phyloP scores from a whole-genome alignment of 805 yeast species.

The Wickerhamiella siamensis region DNA sequence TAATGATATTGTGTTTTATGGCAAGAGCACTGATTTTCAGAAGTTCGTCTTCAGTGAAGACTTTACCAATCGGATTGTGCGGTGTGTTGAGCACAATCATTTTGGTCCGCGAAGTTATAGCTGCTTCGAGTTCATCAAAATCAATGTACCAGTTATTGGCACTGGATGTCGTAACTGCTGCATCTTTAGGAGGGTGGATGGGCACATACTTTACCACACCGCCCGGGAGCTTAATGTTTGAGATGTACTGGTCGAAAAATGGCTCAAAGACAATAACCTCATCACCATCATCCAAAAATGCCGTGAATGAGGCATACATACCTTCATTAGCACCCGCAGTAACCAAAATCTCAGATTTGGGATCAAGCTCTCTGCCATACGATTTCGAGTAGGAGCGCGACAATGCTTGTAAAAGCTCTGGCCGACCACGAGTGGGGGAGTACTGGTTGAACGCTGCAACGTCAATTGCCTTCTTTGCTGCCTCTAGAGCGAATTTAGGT shows the following conservation, averaged over 20 bases:
- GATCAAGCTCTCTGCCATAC: slow-evolving; percentile 42
- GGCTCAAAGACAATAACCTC: slow-evolving; percentile 96
- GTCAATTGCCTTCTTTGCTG: slow-evolving; percentile 63
- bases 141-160: slow-evolving; percentile 85
- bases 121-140: slow-evolving; percentile 57
- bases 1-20: slow-evolving; percentile 65
- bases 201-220: slow-evolving; percentile 83
- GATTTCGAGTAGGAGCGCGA: slow-evolving; percentile 57
- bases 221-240: slow-evolving; percentile 87
- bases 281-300: slow-evolving; percentile 73
- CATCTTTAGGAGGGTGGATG: slow-evolving; percentile 66
- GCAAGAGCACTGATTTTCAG: slow-evolving; percentile 65
- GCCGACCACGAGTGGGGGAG: slow-evolving; percentile 81
- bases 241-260: slow-evolving; percentile 89
- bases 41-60: slow-evolving; percentile 66
- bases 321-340: slow-evolving; percentile 98
- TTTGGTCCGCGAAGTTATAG: slow-evolving; percentile 65
- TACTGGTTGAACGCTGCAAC: slow-evolving; percentile 75
- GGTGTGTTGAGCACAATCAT: slow-evolving; percentile 85
- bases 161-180: slow-evolving; percentile 44
- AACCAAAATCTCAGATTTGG: slow-evolving; percentile 50
- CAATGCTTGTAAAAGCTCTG: slow-evolving; percentile 54
- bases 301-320: slow-evolving; percentile 70
- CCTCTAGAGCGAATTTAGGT: slow-evolving; percentile 78
- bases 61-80: slow-evolving; percentile 92